These are phyloP conservation scores for Scytalidium sp. DNA, from an alignment of 2,329 filamentous ascomycete species.

Conservation along the genomic window DNA sequence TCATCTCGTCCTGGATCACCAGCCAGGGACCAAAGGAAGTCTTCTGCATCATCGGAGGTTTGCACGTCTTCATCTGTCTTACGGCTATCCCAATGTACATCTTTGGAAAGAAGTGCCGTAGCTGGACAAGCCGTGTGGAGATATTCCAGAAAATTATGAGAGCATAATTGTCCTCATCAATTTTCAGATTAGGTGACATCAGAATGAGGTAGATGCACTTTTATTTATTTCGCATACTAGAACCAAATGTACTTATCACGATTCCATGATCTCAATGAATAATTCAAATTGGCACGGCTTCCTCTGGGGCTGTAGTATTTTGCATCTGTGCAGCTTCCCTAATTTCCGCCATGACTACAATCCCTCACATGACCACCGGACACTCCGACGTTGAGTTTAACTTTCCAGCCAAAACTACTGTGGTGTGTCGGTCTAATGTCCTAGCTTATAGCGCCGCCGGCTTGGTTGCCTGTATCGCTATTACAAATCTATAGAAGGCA, in stretches of 20 bases:
- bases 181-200: not conserved
- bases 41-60: constrained; percentile 29
- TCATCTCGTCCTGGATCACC: constrained; percentile 31
- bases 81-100: constrained; percentile 32
- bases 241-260: too few species aligned
- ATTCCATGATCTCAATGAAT: too few species aligned
- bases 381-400: not conserved
- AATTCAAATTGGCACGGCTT: too few species aligned
- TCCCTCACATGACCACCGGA: too few species aligned
- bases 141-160: constrained; percentile 27
- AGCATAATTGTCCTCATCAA: constrained; percentile 2
- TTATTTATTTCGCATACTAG: too few species aligned
- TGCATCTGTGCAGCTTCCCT: not conserved
- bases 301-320: not conserved
- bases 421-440: too few species aligned
- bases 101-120: constrained; percentile 30
- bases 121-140: constrained; percentile 26
- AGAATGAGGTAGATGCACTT: not conserved
- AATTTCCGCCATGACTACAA: not conserved
- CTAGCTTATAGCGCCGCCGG: too few species aligned
- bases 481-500: too few species aligned
- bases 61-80: constrained; percentile 32
- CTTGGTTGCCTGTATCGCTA: too few species aligned
- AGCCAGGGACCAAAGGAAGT: constrained; percentile 29
- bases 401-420: not conserved